These are phyloP conservation scores for Martiniozyma abietophila DNA, from an alignment of 805 yeast species.

Conservation along the genomic window DNA sequence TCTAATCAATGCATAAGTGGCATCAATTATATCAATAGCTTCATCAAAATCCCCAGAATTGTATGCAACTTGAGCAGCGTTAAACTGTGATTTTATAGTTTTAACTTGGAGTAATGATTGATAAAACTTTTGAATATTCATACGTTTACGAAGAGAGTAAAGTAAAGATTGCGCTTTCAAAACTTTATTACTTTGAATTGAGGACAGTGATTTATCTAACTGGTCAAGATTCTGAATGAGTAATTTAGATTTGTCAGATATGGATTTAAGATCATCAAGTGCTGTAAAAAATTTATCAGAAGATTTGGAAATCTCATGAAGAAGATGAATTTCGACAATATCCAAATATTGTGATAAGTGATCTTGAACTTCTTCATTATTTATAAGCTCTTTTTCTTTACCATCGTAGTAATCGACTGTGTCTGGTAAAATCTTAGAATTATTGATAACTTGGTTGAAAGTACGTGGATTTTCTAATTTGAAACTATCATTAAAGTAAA, in stretches of 20 bases:
- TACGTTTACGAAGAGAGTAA: constrained; percentile 40
- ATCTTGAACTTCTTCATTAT: constrained; percentile 59
- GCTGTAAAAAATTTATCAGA: constrained; percentile 82
- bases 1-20: constrained; percentile 47
- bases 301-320: constrained; percentile 74
- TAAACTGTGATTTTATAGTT: constrained; percentile 35
- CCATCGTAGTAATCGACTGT: constrained; percentile 22
- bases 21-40: constrained; percentile 49
- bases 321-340: constrained; percentile 70
- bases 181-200: constrained; percentile 41
- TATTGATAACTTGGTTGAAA: constrained; percentile 65
- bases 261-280: constrained; percentile 62
- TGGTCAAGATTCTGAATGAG: constrained; percentile 39
- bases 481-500: constrained; percentile 61
- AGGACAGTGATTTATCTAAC: constrained; percentile 37
- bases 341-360: constrained; percentile 77
- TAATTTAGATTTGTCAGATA: constrained; percentile 44
- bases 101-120: constrained; percentile 49
- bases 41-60: constrained; percentile 37
- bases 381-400: constrained; percentile 28
- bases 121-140: constrained; percentile 55
- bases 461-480: constrained; percentile 82
- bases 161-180: constrained; percentile 41
- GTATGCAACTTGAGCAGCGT: constrained; percentile 39
- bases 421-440: constrained; percentile 31